A percentile compares a stretch with the other conserved stretches of the same genome.
Evolutionary conservation across 1,284 basidiomycete species (phyloP).

Genomic region (Apiotrichum akiyoshidainum): DNA sequence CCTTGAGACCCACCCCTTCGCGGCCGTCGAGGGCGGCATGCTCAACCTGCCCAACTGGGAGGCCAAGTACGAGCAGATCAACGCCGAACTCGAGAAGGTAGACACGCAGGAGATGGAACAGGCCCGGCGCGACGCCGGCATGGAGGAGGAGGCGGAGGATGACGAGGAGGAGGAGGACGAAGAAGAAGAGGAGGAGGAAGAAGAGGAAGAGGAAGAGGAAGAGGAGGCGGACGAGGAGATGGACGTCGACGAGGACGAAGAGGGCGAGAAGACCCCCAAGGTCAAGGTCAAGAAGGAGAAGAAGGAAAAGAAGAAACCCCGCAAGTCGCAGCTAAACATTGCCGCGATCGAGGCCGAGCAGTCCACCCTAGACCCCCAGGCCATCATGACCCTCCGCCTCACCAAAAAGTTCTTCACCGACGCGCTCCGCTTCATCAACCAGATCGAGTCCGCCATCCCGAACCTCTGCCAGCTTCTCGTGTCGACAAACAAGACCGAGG

Average conservation of each 20-base stretch:
- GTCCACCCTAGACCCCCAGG: constrained; percentile 60
- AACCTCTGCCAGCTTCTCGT: constrained; percentile 75
- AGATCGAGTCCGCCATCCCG: constrained; percentile 74
- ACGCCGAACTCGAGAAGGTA: constrained; percentile 58
- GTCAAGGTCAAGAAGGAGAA: constrained; percentile 45
- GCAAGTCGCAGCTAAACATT: constrained; percentile 62
- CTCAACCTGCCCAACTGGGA: constrained; percentile 74
- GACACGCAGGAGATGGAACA: constrained; percentile 58
- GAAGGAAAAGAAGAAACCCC: constrained; percentile 57
- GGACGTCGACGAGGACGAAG: constrained; percentile 38
- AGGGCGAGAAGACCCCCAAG: constrained; percentile 26
- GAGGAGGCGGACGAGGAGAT: constrained; percentile 33
- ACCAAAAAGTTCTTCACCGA: constrained; percentile 85
- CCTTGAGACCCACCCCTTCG: constrained; percentile 86
- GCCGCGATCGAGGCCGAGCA: constrained; percentile 63
- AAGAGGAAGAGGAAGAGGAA: constrained; percentile 47
- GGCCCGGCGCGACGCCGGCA: constrained; percentile 44
- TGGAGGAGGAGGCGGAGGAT: constrained; percentile 57
- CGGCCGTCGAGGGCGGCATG: constrained; percentile 76
- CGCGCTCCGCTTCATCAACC: constrained; percentile 78
- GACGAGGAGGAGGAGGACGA: constrained; percentile 51
- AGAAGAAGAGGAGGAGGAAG: constrained; percentile 32
- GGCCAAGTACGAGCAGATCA: constrained; percentile 60
- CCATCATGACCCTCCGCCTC: constrained; percentile 69
- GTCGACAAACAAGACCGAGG: constrained; percentile 88